Evolutionary conservation across 2,329 filamentous ascomycete species (phyloP).

Genomic region (Sclerotinia minor): DNA sequence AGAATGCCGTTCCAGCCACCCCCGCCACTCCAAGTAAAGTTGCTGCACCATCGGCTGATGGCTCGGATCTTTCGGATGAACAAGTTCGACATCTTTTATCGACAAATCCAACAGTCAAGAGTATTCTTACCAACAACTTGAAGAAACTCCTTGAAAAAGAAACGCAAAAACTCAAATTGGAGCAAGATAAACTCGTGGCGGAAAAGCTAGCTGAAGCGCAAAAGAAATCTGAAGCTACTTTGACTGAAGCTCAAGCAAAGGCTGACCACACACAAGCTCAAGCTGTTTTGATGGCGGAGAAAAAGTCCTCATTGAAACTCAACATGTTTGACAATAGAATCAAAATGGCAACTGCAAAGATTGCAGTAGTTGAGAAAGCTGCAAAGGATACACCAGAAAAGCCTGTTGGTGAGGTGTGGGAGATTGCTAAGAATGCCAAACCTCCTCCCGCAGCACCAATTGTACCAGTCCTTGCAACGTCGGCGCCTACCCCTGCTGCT

Average conservation of each 20-base stretch:
- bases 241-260: conserved; percentile 53
- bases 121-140: conserved; percentile 56
- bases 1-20: conserved; percentile 14
- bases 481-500: conserved; percentile 10
- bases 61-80: conserved; percentile 45
- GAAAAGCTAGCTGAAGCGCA: conserved; percentile 52
- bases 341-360: conserved; percentile 65
- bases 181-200: conserved; percentile 48
- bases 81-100: conserved; percentile 58
- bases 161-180: conserved; percentile 57
- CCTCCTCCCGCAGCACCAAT: conserved; percentile 41
- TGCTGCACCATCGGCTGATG: conserved; percentile 22
- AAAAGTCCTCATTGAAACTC: conserved; percentile 71
- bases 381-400: conserved; percentile 82
- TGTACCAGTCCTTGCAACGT: conserved; percentile 26
- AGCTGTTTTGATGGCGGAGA: conserved; percentile 70
- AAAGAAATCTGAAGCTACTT: conserved; percentile 44
- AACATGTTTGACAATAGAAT: conserved; percentile 76
- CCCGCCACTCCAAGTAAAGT: conserved; percentile 34
- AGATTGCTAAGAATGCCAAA: conserved; percentile 69
- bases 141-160: conserved; percentile 65
- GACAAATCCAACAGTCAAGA: conserved; percentile 51
- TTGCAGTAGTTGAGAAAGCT: conserved; percentile 77
- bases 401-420: conserved; percentile 85
- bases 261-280: conserved; percentile 44